Evolutionary conservation across 768 basidiomycete genomes (phyloP), one percentile per base, ranked within the genome.

Genomic region (Lactifluus piperatus): DNA sequence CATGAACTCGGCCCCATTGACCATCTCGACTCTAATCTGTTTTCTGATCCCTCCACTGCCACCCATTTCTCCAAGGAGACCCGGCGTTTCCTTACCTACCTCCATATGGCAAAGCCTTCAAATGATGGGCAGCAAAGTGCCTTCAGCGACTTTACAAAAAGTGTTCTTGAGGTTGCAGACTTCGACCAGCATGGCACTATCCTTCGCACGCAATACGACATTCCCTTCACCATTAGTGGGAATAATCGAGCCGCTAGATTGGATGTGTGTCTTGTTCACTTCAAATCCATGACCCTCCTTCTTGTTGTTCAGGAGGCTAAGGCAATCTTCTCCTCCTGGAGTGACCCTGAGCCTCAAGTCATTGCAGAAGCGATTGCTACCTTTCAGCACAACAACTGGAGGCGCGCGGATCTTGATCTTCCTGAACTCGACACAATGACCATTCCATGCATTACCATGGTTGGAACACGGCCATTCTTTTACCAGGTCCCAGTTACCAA

Each of bases 351-450:
- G 30, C 41, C 52, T 44, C 52, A 30, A 16, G 13, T 54, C 43
- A 24, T 54, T 32, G 52, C 52, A 16, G 14, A 11, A 22, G 53
- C 30, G 68, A 85, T 86, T 51, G 73, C 32, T 10, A 32, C 30
- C 30, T 32, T 32, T 32, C 30, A 32, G 44, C 9, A 45, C n/a
- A 54, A 54, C 52, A 44, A 34, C 16, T 16, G 22, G 14, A 34
- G 36, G 13, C 54, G 47, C 8, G 46, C 34, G 11, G 14, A 2
- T 26, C n/a, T 39, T 10, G 20, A 5, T 9, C 43, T 32, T 34
- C 44, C 36, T 26, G 2, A 6, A 1, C 37, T 56, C 14, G 46
- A 56, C 14, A 11, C n/a, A 8, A 48, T 39, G 46, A 48, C 20
- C 3, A 48, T 56, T 18, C 54, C 54, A n/a, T 47, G 54, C 26